These are phyloP conservation scores for Epichloe coenophiala DNA, from an alignment of 2,329 filamentous ascomycete species.

Conservation along the genomic window DNA sequence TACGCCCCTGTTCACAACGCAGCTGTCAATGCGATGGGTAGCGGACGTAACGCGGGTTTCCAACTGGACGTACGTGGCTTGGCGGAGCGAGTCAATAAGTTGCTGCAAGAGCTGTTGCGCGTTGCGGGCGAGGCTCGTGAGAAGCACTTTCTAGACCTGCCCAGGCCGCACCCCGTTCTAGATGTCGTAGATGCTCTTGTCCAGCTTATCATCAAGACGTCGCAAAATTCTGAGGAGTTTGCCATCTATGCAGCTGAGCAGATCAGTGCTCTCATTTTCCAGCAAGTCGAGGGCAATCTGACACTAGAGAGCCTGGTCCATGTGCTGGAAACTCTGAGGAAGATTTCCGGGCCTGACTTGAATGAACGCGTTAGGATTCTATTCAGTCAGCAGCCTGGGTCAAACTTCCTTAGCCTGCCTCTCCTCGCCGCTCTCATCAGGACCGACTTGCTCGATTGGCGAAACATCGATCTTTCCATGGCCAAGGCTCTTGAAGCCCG, in stretches of 20 bases:
- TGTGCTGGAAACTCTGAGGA: conserved; percentile 45
- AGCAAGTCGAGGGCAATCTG: conserved; percentile 38
- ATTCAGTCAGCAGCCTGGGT: conserved; percentile 43
- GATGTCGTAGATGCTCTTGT: conserved; percentile 50
- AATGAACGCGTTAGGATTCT: conserved; percentile 41
- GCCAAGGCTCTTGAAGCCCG: conserved; percentile 59
- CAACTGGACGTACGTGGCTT: conserved; percentile 40
- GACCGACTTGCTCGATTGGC: conserved; percentile 49
- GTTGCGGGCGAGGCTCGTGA: conserved; percentile 39
- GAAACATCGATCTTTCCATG: conserved; percentile 55
- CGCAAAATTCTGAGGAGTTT: conserved; percentile 47
- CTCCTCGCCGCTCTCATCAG: conserved; percentile 43
- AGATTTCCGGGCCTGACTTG: conserved; percentile 41
- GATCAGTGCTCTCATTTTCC: conserved; percentile 44
- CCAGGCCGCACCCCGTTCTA: conserved; percentile 42
- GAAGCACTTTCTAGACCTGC: conserved; percentile 46
- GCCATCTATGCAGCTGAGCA: conserved; percentile 46
- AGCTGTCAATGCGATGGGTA: conserved; percentile 23
- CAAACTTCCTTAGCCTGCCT: conserved; percentile 42
- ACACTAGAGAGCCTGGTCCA: conserved; percentile 49
- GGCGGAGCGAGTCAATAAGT: conserved; percentile 42
- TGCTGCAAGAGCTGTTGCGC: conserved; percentile 43
- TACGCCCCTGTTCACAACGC: conserved; percentile 40
- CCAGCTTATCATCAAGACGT: conserved; percentile 48
- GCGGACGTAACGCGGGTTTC: conserved; percentile 34